Conservation (phyloP, 1,139 yeast genomes). For the Tardiomyces depauwii region DNA sequence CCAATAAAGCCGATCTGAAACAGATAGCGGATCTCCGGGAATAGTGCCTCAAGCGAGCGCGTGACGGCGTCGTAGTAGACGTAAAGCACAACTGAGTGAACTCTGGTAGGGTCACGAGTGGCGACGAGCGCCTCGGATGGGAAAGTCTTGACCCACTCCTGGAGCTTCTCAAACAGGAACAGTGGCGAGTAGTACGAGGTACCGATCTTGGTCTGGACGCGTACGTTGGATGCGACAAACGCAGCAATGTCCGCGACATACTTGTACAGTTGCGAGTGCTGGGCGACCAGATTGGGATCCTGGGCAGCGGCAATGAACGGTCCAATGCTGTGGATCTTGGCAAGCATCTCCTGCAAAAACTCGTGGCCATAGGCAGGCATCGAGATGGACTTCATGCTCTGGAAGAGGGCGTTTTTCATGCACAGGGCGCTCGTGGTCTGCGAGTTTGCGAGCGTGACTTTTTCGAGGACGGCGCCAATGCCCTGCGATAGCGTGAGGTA, state of each 20-base stretch:
- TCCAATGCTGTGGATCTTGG: constrained; percentile 14
- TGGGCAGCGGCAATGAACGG: constrained; percentile 7
- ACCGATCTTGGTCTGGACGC: constrained; percentile 8
- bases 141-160: constrained; percentile 16
- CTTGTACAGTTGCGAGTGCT: constrained; percentile 12
- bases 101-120: constrained; percentile 3
- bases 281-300: constrained; percentile 7
- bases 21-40: constrained; percentile 30
- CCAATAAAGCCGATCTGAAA: constrained; percentile 29
- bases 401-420: constrained; percentile 20
- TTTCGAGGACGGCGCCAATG: constrained; percentile 21
- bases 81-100: constrained; percentile 15
- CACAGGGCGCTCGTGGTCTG: constrained; percentile 20
- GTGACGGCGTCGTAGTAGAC: constrained; percentile 27
- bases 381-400: constrained; percentile 24
- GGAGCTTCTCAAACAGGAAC: constrained; percentile 14
- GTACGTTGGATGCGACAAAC: constrained; percentile 10
- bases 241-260: constrained; percentile 11
- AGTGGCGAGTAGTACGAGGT: constrained; percentile 15
- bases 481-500: constrained; percentile 22
- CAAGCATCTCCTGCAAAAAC: constrained; percentile 23
- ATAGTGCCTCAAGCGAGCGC: constrained; percentile 24
- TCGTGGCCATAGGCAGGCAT: constrained; percentile 27
- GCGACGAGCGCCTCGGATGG: constrained; percentile 10
- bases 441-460: constrained; percentile 13